phyloP scores from a whole-genome alignment of 805 yeast genomes.

The Monosporozyma servazzii region DNA sequence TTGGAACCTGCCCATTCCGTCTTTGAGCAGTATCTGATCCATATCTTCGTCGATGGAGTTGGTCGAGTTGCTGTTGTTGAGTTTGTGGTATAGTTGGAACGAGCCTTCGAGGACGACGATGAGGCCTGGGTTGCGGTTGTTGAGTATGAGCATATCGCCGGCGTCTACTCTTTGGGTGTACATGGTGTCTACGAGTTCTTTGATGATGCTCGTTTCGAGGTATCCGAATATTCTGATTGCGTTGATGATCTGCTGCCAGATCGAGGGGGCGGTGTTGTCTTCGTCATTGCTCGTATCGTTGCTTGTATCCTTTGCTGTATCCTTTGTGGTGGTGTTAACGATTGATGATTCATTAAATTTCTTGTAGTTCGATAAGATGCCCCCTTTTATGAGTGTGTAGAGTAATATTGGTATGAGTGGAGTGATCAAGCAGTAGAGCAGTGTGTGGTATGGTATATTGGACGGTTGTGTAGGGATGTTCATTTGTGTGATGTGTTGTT shows the following conservation, averaged over 20 bases:
- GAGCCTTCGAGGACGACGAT: conserved; percentile 89
- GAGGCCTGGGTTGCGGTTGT: conserved; percentile 70
- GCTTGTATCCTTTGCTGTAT: neutral
- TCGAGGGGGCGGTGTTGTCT: conserved; percentile 37
- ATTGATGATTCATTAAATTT: neutral
- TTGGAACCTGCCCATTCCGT: conserved; percentile 44
- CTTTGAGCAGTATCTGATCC: conserved; percentile 18
- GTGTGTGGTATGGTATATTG: no score
- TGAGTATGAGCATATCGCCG: conserved; percentile 63
- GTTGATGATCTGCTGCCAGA: conserved; percentile 78
- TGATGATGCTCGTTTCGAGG: conserved; percentile 80
- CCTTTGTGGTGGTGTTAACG: neutral
- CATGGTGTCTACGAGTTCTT: conserved; percentile 85
- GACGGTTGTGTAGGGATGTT: no score
- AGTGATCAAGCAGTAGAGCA: conserved; percentile 2
- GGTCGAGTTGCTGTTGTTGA: no score
- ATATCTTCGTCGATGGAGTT: no score
- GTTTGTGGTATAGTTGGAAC: conserved; percentile 63
- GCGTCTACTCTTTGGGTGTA: conserved; percentile 73
- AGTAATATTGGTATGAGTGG: conserved; percentile 12
- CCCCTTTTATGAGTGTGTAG: conserved; percentile 11
- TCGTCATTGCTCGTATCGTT: neutral
- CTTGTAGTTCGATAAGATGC: conserved; percentile 21
- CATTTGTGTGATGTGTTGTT: no score
- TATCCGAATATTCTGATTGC: conserved; percentile 94